These are phyloP conservation scores for Albizia julibrissin DNA, from an alignment of 306 rosid genomes.

Conservation along the genomic window DNA sequence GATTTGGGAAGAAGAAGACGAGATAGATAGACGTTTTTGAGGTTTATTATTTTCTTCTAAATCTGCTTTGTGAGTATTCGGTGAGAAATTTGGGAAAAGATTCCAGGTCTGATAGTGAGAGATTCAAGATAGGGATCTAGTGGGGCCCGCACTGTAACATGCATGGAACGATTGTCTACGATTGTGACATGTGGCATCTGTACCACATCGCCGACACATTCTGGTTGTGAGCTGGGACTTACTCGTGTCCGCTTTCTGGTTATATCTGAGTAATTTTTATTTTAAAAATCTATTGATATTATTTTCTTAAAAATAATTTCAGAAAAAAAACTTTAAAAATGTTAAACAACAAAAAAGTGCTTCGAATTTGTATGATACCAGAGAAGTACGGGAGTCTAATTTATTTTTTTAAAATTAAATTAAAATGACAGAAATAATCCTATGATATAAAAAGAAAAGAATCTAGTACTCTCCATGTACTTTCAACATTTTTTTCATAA, in stretches of 20 bases:
- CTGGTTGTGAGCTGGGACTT: background rate
- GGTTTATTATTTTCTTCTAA: background rate
- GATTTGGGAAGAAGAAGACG: background rate
- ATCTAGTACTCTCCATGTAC: too few relatives aligned
- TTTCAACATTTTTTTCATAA: too few relatives aligned
- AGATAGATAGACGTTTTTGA: background rate
- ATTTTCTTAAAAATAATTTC: too few relatives aligned
- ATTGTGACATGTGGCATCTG: background rate
- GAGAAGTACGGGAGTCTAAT: fast-evolving
- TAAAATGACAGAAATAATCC: too few relatives aligned
- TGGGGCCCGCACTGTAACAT: background rate
- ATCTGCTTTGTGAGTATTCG: background rate
- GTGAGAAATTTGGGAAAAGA: background rate
- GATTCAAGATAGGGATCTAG: slow-evolving; percentile 31
- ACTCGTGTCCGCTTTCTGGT: background rate
- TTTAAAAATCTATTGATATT: too few relatives aligned
- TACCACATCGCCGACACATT: background rate
- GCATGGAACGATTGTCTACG: background rate
- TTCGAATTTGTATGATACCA: too few relatives aligned
- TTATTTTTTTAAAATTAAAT: too few relatives aligned
- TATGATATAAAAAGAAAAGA: too few relatives aligned
- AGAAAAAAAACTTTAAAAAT: too few relatives aligned
- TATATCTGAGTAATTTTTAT: too few relatives aligned
- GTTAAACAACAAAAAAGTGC: fast-evolving
- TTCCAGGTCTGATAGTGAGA: slow-evolving; percentile 2